These are phyloP conservation scores for Chlamydomonas schloesseri DNA, from an alignment of 139 green algal genomes.

Conservation along the genomic window DNA sequence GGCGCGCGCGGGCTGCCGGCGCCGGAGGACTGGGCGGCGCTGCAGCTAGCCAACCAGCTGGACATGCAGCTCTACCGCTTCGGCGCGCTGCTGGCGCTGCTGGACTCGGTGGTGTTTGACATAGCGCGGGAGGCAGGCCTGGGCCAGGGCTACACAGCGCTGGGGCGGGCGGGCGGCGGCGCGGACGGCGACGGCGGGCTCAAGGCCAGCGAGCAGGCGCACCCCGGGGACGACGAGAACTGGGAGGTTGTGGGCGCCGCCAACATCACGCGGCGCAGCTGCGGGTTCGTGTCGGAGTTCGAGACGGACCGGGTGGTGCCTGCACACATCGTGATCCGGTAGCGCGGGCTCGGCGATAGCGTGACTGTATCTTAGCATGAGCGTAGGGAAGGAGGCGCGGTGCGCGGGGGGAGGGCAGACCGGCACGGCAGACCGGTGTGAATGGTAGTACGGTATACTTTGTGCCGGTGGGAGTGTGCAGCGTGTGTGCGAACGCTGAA, in stretches of 20 bases:
- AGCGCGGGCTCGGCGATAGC: too few relatives aligned
- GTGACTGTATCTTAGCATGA: too few relatives aligned
- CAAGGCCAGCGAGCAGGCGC: neutral
- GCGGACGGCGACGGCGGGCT: neutral
- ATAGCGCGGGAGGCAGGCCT: conserved; percentile 19
- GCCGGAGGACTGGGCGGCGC: neutral
- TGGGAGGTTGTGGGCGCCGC: conserved; percentile 10
- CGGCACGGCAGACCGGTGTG: too few relatives aligned
- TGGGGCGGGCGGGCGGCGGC: neutral
- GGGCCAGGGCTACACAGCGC: neutral
- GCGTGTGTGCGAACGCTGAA: too few relatives aligned
- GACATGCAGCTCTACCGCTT: conserved; percentile 43
- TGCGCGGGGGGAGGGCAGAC: too few relatives aligned
- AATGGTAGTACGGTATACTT: too few relatives aligned
- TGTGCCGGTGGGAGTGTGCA: too few relatives aligned
- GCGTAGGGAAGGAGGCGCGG: too few relatives aligned
- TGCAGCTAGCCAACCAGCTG: conserved; percentile 12
- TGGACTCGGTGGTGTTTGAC: conserved; percentile 39
- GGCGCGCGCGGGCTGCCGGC: conserved; percentile 13
- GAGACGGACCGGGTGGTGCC: neutral
- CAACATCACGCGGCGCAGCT: neutral
- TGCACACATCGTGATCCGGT: too few relatives aligned
- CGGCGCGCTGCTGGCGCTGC: conserved; percentile 12
- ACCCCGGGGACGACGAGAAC: conserved; percentile 30
- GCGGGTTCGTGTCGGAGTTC: conserved; percentile 9